A percentile compares a stretch with the other conserved stretches of the same genome.
These are phyloP conservation scores for Boeremia lycopersici DNA, from an alignment of 2,329 filamentous ascomycete species.

Conservation along the genomic window DNA sequence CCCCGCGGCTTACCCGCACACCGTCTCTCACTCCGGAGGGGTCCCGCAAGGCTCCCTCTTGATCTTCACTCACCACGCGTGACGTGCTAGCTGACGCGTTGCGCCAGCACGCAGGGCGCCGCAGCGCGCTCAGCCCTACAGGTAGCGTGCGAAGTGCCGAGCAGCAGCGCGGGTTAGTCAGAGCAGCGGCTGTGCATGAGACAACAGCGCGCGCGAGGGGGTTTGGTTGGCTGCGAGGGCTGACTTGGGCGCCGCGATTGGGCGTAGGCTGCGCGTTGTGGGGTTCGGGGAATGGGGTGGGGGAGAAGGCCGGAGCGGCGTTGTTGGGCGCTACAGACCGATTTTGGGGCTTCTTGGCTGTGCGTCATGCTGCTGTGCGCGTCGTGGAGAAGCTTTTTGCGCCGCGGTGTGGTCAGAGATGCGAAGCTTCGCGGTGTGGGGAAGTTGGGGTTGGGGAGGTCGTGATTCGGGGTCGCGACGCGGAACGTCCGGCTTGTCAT, in stretches of 20 bases:
- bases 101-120: background rate
- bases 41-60: conserved; percentile 17
- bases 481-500: conserved; percentile 1
- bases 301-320: conserved; percentile 20
- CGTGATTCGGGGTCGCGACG: background rate
- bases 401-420: conserved; percentile 1
- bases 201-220: background rate
- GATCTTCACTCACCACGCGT: background rate
- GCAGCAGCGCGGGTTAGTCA: background rate
- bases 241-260: conserved; percentile 1
- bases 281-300: conserved; percentile 24
- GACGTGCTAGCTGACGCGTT: conserved; percentile 19
- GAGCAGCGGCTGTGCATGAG: conserved; percentile 1
- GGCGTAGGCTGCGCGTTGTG: background rate
- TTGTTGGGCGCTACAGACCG: too few species aligned
- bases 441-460: background rate
- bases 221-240: background rate
- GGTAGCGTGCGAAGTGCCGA: background rate
- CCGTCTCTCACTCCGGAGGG: conserved; percentile 18
- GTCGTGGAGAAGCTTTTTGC: conserved; percentile 4
- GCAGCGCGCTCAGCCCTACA: conserved; percentile 11
- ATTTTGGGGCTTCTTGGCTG: too few species aligned
- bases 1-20: conserved; percentile 7
- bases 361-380: conserved; percentile 4
- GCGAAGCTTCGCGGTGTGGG: background rate